phyloP scores from a whole-genome alignment of 805 yeast genomes.

The Kregervanrija delftensis region DNA sequence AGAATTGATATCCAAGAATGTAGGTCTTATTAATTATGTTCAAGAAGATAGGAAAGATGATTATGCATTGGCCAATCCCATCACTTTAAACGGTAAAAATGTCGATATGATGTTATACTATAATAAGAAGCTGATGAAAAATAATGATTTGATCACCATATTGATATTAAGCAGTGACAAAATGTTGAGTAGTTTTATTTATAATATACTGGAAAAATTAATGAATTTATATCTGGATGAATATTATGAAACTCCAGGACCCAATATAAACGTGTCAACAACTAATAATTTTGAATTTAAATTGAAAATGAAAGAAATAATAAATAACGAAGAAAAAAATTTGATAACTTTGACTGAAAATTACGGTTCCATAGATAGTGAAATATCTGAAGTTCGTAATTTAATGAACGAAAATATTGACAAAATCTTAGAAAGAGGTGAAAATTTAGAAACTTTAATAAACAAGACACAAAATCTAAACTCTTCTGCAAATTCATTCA shows the following conservation, averaged over 20 bases:
- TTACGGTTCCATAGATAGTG: constrained; percentile 35
- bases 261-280: constrained; percentile 27
- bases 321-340: constrained; percentile 45
- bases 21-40: constrained; percentile 47
- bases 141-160: constrained; percentile 47
- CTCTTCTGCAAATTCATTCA: constrained; percentile 58
- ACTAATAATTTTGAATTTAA: constrained; percentile 41
- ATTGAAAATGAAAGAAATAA: constrained; percentile 48
- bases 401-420: constrained; percentile 71
- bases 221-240: constrained; percentile 35
- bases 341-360: constrained; percentile 32
- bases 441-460: constrained; percentile 61
- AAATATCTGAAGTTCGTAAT: constrained; percentile 57
- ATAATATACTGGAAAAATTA: constrained; percentile 42
- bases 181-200: constrained; percentile 38
- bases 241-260: constrained; percentile 14
- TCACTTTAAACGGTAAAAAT: constrained; percentile 15
- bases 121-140: constrained; percentile 37
- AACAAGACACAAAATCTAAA: constrained; percentile 74
- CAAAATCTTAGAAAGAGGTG: constrained; percentile 69
- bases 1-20: constrained; percentile 47
- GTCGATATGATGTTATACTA: constrained; percentile 34
- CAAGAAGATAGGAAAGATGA: constrained; percentile 27
- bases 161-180: constrained; percentile 38
- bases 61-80: constrained; percentile 15